A percentile compares a stretch with the other conserved stretches of the same genome.
Evolutionary conservation across 129 eudicot species (phyloP).

Genomic region (Helichrysum umbraculigerum): DNA sequence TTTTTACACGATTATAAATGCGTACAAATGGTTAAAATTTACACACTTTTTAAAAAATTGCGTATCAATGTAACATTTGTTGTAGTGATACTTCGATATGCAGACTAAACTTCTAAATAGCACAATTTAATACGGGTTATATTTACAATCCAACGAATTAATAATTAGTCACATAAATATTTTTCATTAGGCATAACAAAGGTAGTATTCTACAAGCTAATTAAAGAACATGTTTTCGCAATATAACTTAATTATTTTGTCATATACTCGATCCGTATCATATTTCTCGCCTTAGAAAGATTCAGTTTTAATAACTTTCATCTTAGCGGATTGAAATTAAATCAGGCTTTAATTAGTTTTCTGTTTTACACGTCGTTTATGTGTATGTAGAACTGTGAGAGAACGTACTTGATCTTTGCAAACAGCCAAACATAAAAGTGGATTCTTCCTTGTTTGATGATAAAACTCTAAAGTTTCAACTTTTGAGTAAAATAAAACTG

Average conservation of each 20-base stretch:
- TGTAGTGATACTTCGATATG: too few relatives aligned
- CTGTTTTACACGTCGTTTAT: neutral
- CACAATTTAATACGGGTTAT: neutral
- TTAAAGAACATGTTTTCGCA: neutral
- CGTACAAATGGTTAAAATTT: too few relatives aligned
- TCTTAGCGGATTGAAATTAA: neutral
- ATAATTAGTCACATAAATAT: too few relatives aligned
- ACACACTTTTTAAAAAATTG: too few relatives aligned
- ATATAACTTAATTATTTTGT: too few relatives aligned
- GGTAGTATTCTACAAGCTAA: neutral
- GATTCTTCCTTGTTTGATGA: neutral
- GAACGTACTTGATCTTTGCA: neutral
- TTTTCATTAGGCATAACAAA: neutral
- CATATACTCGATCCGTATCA: neutral
- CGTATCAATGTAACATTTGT: too few relatives aligned
- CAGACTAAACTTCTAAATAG: neutral
- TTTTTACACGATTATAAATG: too few relatives aligned
- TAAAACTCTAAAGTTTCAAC: constrained; percentile 1
- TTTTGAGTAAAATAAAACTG: neutral
- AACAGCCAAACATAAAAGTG: neutral
- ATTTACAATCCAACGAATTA: neutral
- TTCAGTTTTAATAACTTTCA: neutral
- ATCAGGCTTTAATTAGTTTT: neutral
- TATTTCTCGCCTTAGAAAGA: neutral
- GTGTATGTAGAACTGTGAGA: neutral